phyloP scores from a whole-genome alignment of 2,329 filamentous ascomycete genomes.

The Calonectria pseudoturangicola region DNA sequence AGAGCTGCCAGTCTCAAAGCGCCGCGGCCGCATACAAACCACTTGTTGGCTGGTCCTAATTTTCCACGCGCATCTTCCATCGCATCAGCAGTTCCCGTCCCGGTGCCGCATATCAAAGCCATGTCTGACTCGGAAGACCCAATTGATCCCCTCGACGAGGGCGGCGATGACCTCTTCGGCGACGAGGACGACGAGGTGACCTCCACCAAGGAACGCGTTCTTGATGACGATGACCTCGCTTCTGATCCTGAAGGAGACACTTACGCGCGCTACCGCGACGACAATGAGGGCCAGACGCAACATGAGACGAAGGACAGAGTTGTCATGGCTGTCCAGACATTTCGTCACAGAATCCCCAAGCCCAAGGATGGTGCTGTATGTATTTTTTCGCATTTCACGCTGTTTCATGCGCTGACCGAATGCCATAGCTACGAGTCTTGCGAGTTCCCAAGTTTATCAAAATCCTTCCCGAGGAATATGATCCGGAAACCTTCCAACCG shows the following conservation, averaged over 20 bases:
- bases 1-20: conserved; percentile 36
- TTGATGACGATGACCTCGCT: conserved; percentile 77
- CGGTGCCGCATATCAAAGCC: conserved; percentile 15
- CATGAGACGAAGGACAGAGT: conserved; percentile 72
- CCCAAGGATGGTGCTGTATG: conserved; percentile 82
- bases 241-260: conserved; percentile 70
- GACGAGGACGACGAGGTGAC: conserved; percentile 75
- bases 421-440: conserved; percentile 77
- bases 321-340: conserved; percentile 79
- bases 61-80: conserved; percentile 8
- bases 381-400: conserved; percentile 19
- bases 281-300: conserved; percentile 66
- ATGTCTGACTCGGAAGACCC: conserved; percentile 77
- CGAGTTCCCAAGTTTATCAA: conserved; percentile 84
- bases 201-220: conserved; percentile 77
- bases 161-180: conserved; percentile 78
- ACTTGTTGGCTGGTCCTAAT: conserved; percentile 30
- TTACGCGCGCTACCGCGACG: conserved; percentile 63
- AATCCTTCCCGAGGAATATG: conserved; percentile 80
- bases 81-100: background rate
- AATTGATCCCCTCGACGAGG: conserved; percentile 72
- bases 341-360: conserved; percentile 82
- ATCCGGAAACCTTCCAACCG: conserved; percentile 79
- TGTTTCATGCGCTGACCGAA: conserved; percentile 23
- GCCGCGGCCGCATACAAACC: conserved; percentile 34